Evolutionary conservation across 768 basidiomycete genomes (phyloP).

Genomic region (Collybiopsis confluens): DNA sequence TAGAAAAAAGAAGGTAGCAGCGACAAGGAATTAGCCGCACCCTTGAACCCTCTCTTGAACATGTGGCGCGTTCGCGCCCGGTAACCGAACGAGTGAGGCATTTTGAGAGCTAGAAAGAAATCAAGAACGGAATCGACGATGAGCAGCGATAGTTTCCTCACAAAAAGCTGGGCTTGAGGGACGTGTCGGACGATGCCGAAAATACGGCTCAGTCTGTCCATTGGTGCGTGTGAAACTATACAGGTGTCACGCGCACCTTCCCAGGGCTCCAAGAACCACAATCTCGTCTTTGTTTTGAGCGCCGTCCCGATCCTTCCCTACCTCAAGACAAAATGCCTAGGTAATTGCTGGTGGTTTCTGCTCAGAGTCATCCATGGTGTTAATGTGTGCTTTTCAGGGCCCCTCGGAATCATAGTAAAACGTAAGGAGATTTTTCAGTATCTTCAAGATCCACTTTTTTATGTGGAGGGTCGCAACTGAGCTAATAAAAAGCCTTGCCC

Average conservation of each 20-base stretch:
- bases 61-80: conserved; percentile 99
- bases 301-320: conserved; percentile 31
- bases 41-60: conserved; percentile 99
- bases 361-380: conserved; percentile 16
- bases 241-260: conserved; percentile 45
- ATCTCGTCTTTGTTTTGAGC: conserved; percentile 19
- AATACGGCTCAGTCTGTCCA: conserved; percentile 22
- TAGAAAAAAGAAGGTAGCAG: not conserved
- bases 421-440: conserved; percentile 59
- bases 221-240: conserved; percentile 58
- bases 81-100: conserved; percentile 99
- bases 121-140: conserved; percentile 10
- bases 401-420: conserved; percentile 90
- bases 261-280: conserved; percentile 21
- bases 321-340: conserved; percentile 81
- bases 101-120: conserved; percentile 55
- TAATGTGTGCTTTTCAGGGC: conserved; percentile 54
- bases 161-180: not conserved
- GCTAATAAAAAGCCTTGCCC: conserved; percentile 70
- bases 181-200: not conserved
- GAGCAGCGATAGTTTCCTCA: not conserved
- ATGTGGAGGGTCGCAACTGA: conserved; percentile 62
- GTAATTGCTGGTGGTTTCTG: conserved; percentile 40
- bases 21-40: conserved; percentile 33
- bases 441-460: conserved; percentile 61